Base-by-base conservation (phyloP, 2,329 filamentous ascomycete genomes). In the Rosellinia necatrix region DNA sequence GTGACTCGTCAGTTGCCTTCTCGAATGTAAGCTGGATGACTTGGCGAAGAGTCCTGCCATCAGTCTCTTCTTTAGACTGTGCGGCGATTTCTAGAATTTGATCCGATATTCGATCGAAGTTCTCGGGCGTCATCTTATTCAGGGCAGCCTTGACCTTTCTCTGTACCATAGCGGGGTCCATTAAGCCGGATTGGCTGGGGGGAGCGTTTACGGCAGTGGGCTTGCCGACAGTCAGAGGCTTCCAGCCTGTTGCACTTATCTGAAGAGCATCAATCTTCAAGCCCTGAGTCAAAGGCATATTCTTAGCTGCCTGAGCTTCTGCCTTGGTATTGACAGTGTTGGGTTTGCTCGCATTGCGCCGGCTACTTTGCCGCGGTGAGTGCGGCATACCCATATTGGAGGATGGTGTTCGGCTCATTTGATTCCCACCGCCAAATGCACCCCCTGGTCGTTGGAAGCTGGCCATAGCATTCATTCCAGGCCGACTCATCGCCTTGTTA, bases 81-180 rank as follows among this genome's bases (percentile, higher is more conserved):
- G 86, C 89, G 24, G 93, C 92, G 72, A 99, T 99, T 50, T 86
- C 82, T 25, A 99, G 83, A 60, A 99, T 96, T 74, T 97, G 92
- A 60, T 92, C 90, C 6, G 94, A 86, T 65, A 99, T 96, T 40
- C 46, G 69, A 43, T 71, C 70, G 38, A 99, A 99, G 72, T 97
- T 99, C 78, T 99, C 94, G 0, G 94, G 94, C 0, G 94, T 97
- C 94, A 99, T 97, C 88, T 99, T 99, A 86, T 99, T 99, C 68
- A 99, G 81, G 59, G 90, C 90, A 62, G 92, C 89, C 87, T 99
- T 99, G 73, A 99, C 94, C 87, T 99, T 99, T 66, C 93, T 88
- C 79, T 99, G 94, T 56, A 99, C 94, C 80, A 94, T 86, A 67
- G 93, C 91, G 21, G 94, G 93, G 63, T 96, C 86, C 77, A 97